Evolutionary conservation across 257 asterid species (phyloP).

Genomic region (Nicotiana paniculata): DNA sequence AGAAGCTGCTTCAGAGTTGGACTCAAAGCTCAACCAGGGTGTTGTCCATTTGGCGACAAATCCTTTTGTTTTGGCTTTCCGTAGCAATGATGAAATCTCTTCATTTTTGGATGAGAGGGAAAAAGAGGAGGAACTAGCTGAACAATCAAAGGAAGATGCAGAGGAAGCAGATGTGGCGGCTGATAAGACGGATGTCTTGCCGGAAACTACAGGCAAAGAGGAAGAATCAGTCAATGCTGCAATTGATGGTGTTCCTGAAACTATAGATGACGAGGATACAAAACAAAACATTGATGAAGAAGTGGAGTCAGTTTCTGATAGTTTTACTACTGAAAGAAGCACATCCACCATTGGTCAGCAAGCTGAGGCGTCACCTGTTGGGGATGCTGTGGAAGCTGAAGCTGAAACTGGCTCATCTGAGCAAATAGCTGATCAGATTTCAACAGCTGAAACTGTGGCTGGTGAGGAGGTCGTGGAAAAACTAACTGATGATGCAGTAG

Average conservation of each 20-base stretch:
- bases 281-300: slow-evolving; percentile 24
- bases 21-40: slow-evolving; percentile 48
- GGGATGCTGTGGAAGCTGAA: slow-evolving; percentile 29
- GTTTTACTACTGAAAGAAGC: slow-evolving; percentile 23
- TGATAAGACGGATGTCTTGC: not conserved
- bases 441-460: slow-evolving; percentile 17
- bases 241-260: slow-evolving; percentile 15
- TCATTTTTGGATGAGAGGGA: slow-evolving; percentile 62
- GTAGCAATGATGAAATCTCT: slow-evolving; percentile 54
- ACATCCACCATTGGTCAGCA: slow-evolving; percentile 23
- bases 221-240: slow-evolving; percentile 14
- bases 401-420: slow-evolving; percentile 21
- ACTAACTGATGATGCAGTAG: slow-evolving; percentile 19
- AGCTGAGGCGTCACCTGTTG: slow-evolving; percentile 32
- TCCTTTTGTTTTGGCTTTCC: slow-evolving; percentile 82
- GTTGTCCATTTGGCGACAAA: slow-evolving; percentile 63
- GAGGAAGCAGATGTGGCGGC: not conserved
- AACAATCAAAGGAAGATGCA: slow-evolving; percentile 8
- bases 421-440: slow-evolving; percentile 19
- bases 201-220: slow-evolving; percentile 23
- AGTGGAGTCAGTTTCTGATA: slow-evolving; percentile 34
- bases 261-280: slow-evolving; percentile 21
- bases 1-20: slow-evolving; percentile 50
- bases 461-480: slow-evolving; percentile 20
- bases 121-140: slow-evolving; percentile 34